Base-by-base conservation (phyloP, 1,139 yeast species). In the Yamadazyma dushanensis region DNA sequence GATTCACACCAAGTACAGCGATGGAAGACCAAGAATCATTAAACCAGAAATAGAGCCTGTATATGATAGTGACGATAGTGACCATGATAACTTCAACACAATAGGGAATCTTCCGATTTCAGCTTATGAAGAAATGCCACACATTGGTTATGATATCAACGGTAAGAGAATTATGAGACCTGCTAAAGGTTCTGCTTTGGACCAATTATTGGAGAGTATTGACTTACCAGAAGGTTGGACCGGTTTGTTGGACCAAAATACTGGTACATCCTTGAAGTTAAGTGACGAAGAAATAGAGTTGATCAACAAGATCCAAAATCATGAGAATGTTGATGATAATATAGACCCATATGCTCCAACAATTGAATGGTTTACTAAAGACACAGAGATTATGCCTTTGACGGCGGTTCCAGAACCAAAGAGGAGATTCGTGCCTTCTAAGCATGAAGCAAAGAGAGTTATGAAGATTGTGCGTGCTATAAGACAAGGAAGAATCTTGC, bases 141-240 rank as follows among this genome's bases (percentile, higher is more conserved):
- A 94, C 58, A 81, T 92, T 46, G 98, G 98, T 37, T 92, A 92
- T 61, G 94, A 89, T 59, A 89, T 92, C 53, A 94, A 94, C 59
- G 98, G 99, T 54, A 90, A 89, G 59, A 79, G 98, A 55, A 89
- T 92, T 52, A 90, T 94, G 97, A 79, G 99, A 61, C 99, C 99
- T 9, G 98, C 97, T 11, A 85, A 87, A 54, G 96, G 96, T 7
- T 81, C 95, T 38, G 98, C 98, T 1, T 73, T 94, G 49, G 97
- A 92, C 55, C 84, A 83, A 50, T 72, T 92, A 45, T 69, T 94
- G 46, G 98, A 92, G 53, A 72, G 82, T 20, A 92, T 94, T 45
- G 98, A 92, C 44, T 71, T 92, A 46, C 98, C 97, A 9, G 95
- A 86, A 62, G 98, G 98, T 24, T 92, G 97, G 97, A 94, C 98